Conservation (phyloP, 495 filamentous ascomycete genomes). For the Neurospora tetraspora region DNA sequence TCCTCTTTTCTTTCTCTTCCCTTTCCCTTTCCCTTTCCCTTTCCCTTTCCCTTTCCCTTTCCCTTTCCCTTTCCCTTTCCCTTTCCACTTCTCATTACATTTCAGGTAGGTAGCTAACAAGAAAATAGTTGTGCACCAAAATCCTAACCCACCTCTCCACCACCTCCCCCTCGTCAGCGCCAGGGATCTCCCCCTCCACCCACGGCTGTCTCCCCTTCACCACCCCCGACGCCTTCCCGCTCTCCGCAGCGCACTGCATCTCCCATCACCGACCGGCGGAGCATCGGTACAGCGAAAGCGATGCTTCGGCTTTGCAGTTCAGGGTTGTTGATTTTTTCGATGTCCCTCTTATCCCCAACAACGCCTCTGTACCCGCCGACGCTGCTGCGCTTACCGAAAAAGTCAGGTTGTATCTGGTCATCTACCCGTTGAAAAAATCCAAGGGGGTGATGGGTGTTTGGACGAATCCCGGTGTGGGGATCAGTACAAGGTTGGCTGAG, state of each 20-base stretch:
- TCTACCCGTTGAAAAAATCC: slow-evolving; percentile 19
- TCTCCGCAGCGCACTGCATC: slow-evolving; percentile 13
- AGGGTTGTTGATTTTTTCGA: slow-evolving; percentile 21
- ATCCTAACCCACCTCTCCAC: slow-evolving; percentile 16
- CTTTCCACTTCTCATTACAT: neutral
- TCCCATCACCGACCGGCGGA: slow-evolving; percentile 14
- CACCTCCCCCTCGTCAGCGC: slow-evolving; percentile 1
- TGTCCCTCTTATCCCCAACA: neutral
- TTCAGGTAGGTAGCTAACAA: neutral
- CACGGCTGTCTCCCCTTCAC: slow-evolving; percentile 22
- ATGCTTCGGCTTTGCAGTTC: slow-evolving; percentile 17
- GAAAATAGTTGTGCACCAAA: slow-evolving; percentile 15
- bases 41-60: neutral
- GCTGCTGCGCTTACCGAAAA: neutral
- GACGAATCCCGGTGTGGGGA: slow-evolving; percentile 28
- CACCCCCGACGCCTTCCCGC: slow-evolving; percentile 13
- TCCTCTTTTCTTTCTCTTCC: neutral
- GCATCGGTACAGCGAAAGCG: slow-evolving; percentile 27
- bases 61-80: no score
- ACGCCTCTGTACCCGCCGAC: no score
- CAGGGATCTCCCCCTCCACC: slow-evolving; percentile 8
- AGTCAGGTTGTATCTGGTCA: slow-evolving; percentile 26
- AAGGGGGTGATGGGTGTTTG: slow-evolving; percentile 26
- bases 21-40: neutral
- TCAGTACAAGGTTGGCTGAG: slow-evolving; percentile 30